Base-by-base conservation (phyloP, 148 eudicot genomes). In the Limonium bicolor region DNA sequence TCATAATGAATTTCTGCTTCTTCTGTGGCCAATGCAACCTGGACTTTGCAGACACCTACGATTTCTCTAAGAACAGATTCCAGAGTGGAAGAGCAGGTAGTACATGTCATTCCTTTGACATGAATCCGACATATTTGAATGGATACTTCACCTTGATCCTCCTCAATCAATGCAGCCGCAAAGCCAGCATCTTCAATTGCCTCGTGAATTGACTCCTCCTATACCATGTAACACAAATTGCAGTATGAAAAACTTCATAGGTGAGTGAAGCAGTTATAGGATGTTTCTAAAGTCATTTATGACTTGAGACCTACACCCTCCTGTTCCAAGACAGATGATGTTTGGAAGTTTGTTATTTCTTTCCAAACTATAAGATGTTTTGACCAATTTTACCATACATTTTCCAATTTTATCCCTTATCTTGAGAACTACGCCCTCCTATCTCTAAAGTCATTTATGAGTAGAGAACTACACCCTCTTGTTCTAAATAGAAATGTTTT, bases 31-130 rank as follows among this genome's bases (percentile, higher is more conserved):
- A 90, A 48, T 17, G 95, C 86, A 24, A 90, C 94, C 51, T 54
- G 76, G 48, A 87, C 95, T 54, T 64, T 74, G 34, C 53, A 68
- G 12, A 90, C 77, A 25, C 97, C 97, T 7, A 46, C 67, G 18
- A 75, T 36, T 23, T 51, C 71, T 27, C 35, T 47, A 50, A 90
- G 67, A 39, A 49, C 63, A 29, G 77, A 67, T 62, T 84, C 93
- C 3, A 90, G 48, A 1, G 97, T 80, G 34, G 62, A 61, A 16
- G 93, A 73, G 51, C 97, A 90, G 30, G 92, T 66, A 26, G 79
- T 80, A 72, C 95, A 84, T 14, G 84, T 80, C 81, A 90, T 76
- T 31, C 85, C 93, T 35, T 80, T 75, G 23, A 90, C 75, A 14
- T 52, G 81, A 46, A 84, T 45, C 17, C 95, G 58, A 40, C 93